Conservation (phyloP, 202 grass and related monocot genomes). For the Setaria italica region DNA sequence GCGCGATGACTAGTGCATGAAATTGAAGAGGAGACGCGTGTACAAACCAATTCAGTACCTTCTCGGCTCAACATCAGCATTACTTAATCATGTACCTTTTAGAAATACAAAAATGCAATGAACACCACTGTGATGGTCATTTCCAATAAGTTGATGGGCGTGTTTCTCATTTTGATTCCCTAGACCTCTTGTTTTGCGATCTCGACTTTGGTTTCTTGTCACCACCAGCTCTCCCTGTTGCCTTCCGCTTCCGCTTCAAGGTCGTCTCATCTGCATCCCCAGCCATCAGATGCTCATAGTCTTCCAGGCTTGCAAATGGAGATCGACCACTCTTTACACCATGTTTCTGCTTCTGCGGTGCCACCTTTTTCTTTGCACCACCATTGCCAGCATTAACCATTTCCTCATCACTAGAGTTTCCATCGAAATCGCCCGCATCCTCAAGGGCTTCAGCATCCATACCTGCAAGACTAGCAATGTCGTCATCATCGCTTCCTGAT, state of each 20-base stretch:
- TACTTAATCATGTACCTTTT: neutral
- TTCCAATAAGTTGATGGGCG: neutral
- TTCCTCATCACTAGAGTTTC: slow-evolving; percentile 32
- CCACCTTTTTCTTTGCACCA: slow-evolving; percentile 31
- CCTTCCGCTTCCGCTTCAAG: slow-evolving; percentile 48
- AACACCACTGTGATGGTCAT: neutral
- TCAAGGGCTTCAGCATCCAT: slow-evolving; percentile 21
- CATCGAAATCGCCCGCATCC: slow-evolving; percentile 43
- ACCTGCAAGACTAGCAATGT: slow-evolving; percentile 14
- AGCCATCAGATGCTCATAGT: slow-evolving; percentile 75
- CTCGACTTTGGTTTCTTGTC: slow-evolving; percentile 52
- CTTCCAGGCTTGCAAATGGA: slow-evolving; percentile 88
- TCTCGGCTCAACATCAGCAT: neutral
- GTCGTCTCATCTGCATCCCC: neutral
- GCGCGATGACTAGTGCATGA: too few relatives aligned
- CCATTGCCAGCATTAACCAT: slow-evolving; percentile 1
- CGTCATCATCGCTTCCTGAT: slow-evolving; percentile 35
- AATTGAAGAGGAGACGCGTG: too few relatives aligned
- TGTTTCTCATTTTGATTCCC: slow-evolving; percentile 49
- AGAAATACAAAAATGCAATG: slow-evolving; percentile 37
- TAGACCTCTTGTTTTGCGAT: slow-evolving; percentile 48
- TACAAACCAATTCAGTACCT: neutral
- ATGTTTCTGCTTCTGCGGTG: slow-evolving; percentile 59
- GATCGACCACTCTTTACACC: slow-evolving; percentile 46
- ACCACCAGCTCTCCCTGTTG: slow-evolving; percentile 31